These are phyloP conservation scores for Hericium rajendrae DNA, from an alignment of 768 basidiomycete genomes.

Conservation along the genomic window DNA sequence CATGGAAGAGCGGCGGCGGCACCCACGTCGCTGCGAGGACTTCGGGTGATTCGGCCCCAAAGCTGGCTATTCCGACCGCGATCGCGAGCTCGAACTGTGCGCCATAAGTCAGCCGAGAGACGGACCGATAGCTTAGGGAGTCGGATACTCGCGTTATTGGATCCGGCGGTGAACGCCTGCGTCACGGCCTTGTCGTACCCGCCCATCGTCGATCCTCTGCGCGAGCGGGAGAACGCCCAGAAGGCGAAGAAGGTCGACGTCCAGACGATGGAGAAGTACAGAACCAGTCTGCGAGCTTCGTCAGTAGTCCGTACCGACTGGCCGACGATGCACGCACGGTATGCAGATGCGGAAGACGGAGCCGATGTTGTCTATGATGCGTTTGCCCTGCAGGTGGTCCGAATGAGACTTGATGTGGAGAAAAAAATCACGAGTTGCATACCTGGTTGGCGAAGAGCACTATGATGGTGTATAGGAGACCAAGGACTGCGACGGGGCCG, in stretches of 20 bases:
- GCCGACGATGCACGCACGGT: constrained; percentile 24
- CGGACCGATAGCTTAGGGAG: not conserved
- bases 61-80: constrained; percentile 70
- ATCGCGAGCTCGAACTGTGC: constrained; percentile 63
- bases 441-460: constrained; percentile 50
- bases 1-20: not conserved
- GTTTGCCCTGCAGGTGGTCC: constrained; percentile 28
- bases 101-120: not conserved
- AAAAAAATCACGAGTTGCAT: too few species aligned
- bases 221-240: constrained; percentile 39
- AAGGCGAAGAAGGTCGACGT: constrained; percentile 21
- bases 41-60: constrained; percentile 69
- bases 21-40: constrained; percentile 61
- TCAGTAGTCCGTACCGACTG: too few species aligned
- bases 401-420: too few species aligned
- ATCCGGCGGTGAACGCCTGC: constrained; percentile 72
- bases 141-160: constrained; percentile 64
- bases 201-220: constrained; percentile 28
- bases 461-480: constrained; percentile 73
- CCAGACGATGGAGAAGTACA: constrained; percentile 80
- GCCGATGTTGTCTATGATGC: constrained; percentile 65
- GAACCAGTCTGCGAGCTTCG: constrained; percentile 34
- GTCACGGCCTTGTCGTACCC: constrained; percentile 69
- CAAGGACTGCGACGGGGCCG: constrained; percentile 59
- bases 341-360: constrained; percentile 75